Base-by-base conservation (phyloP, 306 rosid genomes). In the Dalbergia oliveri region DNA sequence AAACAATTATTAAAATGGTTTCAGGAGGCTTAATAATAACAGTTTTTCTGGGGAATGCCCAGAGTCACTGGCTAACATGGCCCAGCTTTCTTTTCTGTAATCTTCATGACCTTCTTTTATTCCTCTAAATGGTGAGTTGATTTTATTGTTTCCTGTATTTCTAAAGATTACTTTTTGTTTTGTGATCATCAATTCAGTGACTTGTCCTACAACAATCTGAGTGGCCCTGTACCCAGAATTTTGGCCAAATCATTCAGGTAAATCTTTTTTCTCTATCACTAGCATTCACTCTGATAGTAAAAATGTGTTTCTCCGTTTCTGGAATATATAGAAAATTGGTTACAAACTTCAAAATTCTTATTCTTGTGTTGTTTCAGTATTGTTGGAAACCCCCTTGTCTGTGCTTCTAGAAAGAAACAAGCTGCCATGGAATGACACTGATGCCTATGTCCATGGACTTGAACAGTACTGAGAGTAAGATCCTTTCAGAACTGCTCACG, bases 371-470 rank as follows among this genome's bases (percentile, higher is more conserved):
- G 19, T 79, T 81, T 82, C 97, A 95, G 98, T 94, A 82, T 93
- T 83, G 85, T 90, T 69, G 99, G 99, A 51, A 96, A 96, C 59
- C 98, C 97, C 39, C 86, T 91, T 59, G 88, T 96, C 73, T 96
- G 99, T 34, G 88, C 90, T 5, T 84, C 97, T 0, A 97, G 92
- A 79, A 92, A 10, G 99, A 96, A 86, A 82, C 93, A 68, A 88
- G 86, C 60, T 96, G 99, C 78, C 87, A 88, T 78, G 97, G 98
- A 56, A 83, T 85, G 62, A 86, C 92, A 78, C 79, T 89, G 66
- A 89, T 90, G 94, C 99, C 99, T 8, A 91, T 93, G 91, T 96
- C 92, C 76, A 93, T 96, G 98, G 90, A 93, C 88, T 79, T 96
- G 71, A 93, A 86, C 83, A 87, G 44, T 49, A 84, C 97, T 58